phyloP scores from a whole-genome alignment of 1,284 basidiomycete species.

The Cryptococcus floricola region DNA sequence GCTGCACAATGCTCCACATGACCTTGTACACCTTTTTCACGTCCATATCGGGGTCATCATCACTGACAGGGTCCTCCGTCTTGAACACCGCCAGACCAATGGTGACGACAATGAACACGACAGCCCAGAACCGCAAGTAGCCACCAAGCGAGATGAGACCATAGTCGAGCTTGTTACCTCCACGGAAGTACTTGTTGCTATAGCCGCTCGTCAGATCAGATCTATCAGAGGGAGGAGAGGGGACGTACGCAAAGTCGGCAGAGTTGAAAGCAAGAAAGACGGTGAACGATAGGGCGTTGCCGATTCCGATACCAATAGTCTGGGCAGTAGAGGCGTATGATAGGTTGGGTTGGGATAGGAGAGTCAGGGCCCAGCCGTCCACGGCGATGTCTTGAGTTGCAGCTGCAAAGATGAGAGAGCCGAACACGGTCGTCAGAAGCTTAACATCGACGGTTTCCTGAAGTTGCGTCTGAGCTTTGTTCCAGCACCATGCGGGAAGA shows the following conservation, averaged over 20 bases:
- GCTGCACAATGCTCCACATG: constrained; percentile 88
- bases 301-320: constrained; percentile 93
- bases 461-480: background rate
- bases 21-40: constrained; percentile 86
- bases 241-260: constrained; percentile 76
- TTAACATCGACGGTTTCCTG: constrained; percentile 77
- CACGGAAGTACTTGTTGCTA: constrained; percentile 67
- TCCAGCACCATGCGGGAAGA: background rate
- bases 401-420: constrained; percentile 86
- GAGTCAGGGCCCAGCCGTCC: constrained; percentile 95
- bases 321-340: constrained; percentile 98
- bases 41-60: constrained; percentile 79
- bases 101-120: constrained; percentile 77
- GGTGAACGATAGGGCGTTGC: constrained; percentile 94
- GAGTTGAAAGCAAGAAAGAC: constrained; percentile 97
- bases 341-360: constrained; percentile 90
- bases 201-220: constrained; percentile 47
- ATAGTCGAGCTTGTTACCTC: constrained; percentile 57
- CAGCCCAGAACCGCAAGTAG: constrained; percentile 83
- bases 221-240: constrained; percentile 3
- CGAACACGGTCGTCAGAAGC: constrained; percentile 81
- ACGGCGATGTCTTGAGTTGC: constrained; percentile 99
- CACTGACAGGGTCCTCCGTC: constrained; percentile 76
- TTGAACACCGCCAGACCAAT: constrained; percentile 84
- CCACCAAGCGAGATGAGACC: constrained; percentile 75